Evolutionary conservation across 257 asterid species (phyloP).

Genomic region (Salvia splendens): DNA sequence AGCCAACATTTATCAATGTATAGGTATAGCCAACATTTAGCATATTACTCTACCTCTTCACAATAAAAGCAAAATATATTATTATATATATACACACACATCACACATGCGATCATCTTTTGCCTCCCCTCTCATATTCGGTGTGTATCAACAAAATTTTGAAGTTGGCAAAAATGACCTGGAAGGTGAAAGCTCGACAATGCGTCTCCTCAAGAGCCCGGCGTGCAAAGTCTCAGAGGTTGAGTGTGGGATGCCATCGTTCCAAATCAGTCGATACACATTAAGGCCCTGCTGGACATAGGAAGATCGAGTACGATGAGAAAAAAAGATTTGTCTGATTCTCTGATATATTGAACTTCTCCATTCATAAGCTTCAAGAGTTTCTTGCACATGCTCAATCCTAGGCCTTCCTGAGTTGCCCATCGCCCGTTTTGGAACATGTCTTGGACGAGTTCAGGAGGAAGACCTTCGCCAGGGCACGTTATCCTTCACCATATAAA

Average conservation of each 20-base stretch:
- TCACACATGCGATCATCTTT: neutral
- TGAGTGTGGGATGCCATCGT: neutral
- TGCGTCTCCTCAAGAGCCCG: neutral
- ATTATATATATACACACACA: neutral
- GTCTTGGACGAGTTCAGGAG: slow-evolving; percentile 75
- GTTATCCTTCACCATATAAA: slow-evolving; percentile 53
- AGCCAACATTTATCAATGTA: slow-evolving; percentile 2
- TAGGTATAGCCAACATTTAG: slow-evolving; percentile 6
- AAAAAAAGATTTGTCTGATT: slow-evolving; percentile 23
- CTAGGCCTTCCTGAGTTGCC: slow-evolving; percentile 78
- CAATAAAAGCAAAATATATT: neutral
- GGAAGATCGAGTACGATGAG: too few species aligned
- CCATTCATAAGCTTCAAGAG: slow-evolving; percentile 84
- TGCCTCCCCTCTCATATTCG: neutral
- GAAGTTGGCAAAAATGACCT: slow-evolving; percentile 26
- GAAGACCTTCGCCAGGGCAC: slow-evolving; percentile 91
- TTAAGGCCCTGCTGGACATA: slow-evolving; percentile 39
- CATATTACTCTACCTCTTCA: slow-evolving; percentile 1
- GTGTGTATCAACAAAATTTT: neutral
- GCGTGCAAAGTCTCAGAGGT: neutral
- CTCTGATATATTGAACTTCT: slow-evolving; percentile 82
- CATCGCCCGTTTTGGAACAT: slow-evolving; percentile 74
- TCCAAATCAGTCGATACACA: slow-evolving; percentile 33
- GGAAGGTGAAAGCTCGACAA: slow-evolving; percentile 12
- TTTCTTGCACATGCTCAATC: slow-evolving; percentile 70